Evolutionary conservation across 805 yeast species (phyloP), one percentile per base, ranked within the genome.

Genomic region (Metschnikowia dekortorum): DNA sequence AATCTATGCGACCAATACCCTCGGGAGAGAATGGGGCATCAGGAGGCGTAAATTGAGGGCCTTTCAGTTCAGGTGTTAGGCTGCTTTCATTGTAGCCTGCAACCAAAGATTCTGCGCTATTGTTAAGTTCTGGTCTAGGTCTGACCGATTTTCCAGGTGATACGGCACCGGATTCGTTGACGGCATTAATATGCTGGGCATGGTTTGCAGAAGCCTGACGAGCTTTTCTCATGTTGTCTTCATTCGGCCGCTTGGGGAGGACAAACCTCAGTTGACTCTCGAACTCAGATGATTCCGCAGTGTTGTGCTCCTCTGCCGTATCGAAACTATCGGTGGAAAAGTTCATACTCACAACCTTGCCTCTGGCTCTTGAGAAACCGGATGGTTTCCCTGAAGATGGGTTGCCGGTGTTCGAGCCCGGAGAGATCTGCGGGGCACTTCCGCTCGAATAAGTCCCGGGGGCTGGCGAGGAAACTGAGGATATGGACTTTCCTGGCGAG

Each of bases 201-300:
- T 31, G 50, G 10, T 50, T 40, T 6, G 44, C 50, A 10, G 58
- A 54, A 1, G 53, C 55, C 40, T 52, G 53, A 9, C 59, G 47
- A n/a, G 60, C 61, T 43, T 44, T 31, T 14, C 41, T 47, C 53
- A 57, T 38, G 44, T 46, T 50, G 26, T 49, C 49, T 6, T 54
- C 52, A 32, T 48, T 49, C 6, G 61, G 61, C 37, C 61, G 44
- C 45, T 54, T 52, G 18, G 61, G 61, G n/a, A 57, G 39, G 8
- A 31, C 33, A n/a, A 48, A 36, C 49, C 9, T 44, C 48, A 22
- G 48, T 14, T 18, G 39, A 29, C 36, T 26, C 32, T 32, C 18
- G 34, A 22, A 14, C 14, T 11, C 34, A 3, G 37, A 13, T n/a
- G 47, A 35, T 10, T 28, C 40, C 16, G 14, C 11, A 14, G 34